Percentiles rank a stretch among this genome's conserved stretches.
Evolutionary conservation across 2,329 filamentous ascomycete genomes (phyloP).

Genomic region (Apiospora marii): DNA sequence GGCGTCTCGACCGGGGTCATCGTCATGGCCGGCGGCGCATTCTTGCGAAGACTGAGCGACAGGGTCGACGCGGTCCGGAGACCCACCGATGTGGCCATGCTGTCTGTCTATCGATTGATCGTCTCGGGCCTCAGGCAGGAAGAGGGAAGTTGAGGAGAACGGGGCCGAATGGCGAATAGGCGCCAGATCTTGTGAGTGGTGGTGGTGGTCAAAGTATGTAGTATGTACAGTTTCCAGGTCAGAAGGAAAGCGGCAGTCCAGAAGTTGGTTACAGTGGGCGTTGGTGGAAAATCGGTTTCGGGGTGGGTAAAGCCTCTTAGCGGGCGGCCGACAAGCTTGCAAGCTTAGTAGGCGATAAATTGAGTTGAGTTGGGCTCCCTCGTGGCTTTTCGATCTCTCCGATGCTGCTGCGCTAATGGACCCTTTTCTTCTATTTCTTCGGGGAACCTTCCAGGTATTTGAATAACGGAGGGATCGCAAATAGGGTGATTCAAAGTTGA

Average conservation of each 20-base stretch:
- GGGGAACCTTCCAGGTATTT: neutral
- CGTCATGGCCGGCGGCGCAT: conserved; percentile 20
- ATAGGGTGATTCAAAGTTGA: neutral
- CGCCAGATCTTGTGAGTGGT: neutral
- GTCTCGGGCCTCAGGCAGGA: neutral
- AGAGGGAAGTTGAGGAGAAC: neutral
- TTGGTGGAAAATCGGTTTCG: neutral
- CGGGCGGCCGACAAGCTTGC: conserved; percentile 5
- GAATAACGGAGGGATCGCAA: too few relatives aligned
- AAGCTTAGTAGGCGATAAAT: conserved; percentile 8
- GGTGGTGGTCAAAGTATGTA: neutral
- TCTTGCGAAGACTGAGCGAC: conserved; percentile 24
- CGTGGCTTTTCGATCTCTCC: neutral
- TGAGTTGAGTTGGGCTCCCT: neutral
- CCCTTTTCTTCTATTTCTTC: neutral
- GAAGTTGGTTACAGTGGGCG: conserved; percentile 10
- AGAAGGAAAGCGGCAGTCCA: neutral
- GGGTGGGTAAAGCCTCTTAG: conserved; percentile 6
- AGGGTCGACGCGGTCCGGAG: conserved; percentile 1
- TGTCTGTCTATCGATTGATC: neutral
- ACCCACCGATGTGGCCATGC: conserved; percentile 17
- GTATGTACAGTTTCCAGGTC: neutral
- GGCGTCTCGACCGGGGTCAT: conserved; percentile 24
- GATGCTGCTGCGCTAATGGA: neutral
- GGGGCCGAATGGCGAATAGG: neutral